phyloP scores from a whole-genome alignment of 2,329 filamentous ascomycete species.

The Penicillium sp. region DNA sequence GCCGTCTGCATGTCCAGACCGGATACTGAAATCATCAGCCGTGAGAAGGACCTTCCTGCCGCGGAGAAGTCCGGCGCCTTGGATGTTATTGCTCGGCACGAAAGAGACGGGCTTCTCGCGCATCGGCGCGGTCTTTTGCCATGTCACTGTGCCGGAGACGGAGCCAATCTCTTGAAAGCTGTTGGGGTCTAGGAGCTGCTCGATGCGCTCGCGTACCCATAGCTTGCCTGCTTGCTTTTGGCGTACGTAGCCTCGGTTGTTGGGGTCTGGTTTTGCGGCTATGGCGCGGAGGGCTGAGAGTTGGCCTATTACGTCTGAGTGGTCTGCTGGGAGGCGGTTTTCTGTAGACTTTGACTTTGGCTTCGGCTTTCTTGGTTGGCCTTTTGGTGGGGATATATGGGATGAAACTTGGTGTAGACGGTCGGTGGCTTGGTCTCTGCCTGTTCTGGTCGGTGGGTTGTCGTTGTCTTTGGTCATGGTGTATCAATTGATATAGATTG shows the following conservation, averaged over 20 bases:
- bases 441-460: conserved; percentile 2
- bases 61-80: conserved; percentile 48
- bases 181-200: conserved; percentile 48
- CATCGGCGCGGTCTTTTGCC: conserved; percentile 40
- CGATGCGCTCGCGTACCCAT: conserved; percentile 56
- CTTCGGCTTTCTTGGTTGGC: conserved; percentile 23
- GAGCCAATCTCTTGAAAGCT: conserved; percentile 54
- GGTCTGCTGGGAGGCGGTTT: conserved; percentile 48
- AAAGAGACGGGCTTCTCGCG: conserved; percentile 42
- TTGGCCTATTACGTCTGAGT: conserved; percentile 54
- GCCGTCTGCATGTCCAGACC: conserved; percentile 57
- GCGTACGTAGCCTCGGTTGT: conserved; percentile 51
- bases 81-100: conserved; percentile 55
- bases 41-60: conserved; percentile 52
- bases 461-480: conserved; percentile 12
- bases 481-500: not conserved
- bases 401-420: conserved; percentile 44
- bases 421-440: conserved; percentile 29
- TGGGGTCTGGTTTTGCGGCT: conserved; percentile 48
- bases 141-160: conserved; percentile 51
- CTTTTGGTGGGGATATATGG: conserved; percentile 29
- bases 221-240: conserved; percentile 58
- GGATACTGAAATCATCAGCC: conserved; percentile 56
- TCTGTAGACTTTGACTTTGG: conserved; percentile 23
- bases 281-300: conserved; percentile 45